phyloP scores from a whole-genome alignment of 371 early-diverging fungal species.

The Lichtheimia hyalospora region DNA sequence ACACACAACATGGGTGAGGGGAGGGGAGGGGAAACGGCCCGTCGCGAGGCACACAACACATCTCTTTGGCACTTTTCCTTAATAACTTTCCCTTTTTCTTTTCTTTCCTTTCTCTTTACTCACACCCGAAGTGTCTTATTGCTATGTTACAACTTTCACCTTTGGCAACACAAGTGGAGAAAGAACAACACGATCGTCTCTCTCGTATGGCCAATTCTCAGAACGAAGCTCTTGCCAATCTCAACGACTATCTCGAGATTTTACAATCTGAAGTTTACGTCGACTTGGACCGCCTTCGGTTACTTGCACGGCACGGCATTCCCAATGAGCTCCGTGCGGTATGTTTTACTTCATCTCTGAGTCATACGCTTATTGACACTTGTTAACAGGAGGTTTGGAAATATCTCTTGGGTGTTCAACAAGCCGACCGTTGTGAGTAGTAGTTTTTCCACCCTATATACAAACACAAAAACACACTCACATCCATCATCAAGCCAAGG shows the following conservation, averaged over 20 bases:
- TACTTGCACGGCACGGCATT: conserved; percentile 84
- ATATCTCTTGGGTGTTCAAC: conserved; percentile 84
- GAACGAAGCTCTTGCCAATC: conserved; percentile 49
- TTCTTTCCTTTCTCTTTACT: conserved; percentile 3
- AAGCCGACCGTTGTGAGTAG: conserved; percentile 80
- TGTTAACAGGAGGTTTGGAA: conserved; percentile 84
- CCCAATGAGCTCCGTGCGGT: conserved; percentile 83
- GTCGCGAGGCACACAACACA: too few species aligned
- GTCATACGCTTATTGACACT: neutral
- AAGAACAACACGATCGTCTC: conserved; percentile 9
- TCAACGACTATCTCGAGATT: conserved; percentile 79
- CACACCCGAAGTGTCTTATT: conserved; percentile 1
- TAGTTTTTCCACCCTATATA: too few species aligned
- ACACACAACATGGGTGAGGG: too few species aligned
- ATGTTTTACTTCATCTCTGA: conserved; percentile 10
- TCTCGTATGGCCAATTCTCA: conserved; percentile 20
- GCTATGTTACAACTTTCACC: conserved; percentile 14
- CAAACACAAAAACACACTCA: conserved; percentile 1
- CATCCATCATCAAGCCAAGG: conserved; percentile 59
- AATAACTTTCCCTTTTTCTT: conserved; percentile 9
- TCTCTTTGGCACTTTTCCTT: neutral
- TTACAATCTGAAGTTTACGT: conserved; percentile 87
- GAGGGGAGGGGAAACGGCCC: too few species aligned
- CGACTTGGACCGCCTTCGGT: conserved; percentile 82
- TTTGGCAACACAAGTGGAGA: too few species aligned